Conservation (phyloP, 768 basidiomycete species). For the Leccinum longicurvipes region DNA sequence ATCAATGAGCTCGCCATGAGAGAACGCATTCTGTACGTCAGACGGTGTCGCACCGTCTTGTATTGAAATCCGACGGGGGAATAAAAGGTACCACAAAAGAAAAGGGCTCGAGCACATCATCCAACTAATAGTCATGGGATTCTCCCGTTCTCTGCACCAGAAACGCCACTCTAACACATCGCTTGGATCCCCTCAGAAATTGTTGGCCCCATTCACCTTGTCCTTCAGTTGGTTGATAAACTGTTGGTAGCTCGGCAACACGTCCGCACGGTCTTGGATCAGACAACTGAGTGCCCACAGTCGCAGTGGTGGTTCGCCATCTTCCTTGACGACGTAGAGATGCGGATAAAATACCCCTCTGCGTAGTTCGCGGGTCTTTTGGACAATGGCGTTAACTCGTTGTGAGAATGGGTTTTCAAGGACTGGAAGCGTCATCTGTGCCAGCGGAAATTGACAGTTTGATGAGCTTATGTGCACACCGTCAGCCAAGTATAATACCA, state of each 20-base stretch:
- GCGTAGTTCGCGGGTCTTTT: conserved; percentile 93
- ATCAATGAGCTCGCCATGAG: too few species aligned
- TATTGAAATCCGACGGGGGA: background rate
- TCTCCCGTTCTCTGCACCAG: background rate
- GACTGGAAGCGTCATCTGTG: conserved; percentile 78
- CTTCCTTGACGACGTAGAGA: conserved; percentile 95
- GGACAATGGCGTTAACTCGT: conserved; percentile 88
- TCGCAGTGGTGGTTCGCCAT: conserved; percentile 91
- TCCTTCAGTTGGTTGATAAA: conserved; percentile 89
- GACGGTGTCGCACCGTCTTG: background rate
- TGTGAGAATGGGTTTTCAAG: conserved; percentile 96
- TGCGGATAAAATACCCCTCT: conserved; percentile 92
- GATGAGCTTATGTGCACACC: background rate
- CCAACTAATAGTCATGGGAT: conserved; percentile 1
- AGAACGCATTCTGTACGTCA: background rate
- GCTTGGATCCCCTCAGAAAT: conserved; percentile 18
- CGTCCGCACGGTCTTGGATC: conserved; percentile 94
- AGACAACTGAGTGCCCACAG: conserved; percentile 94
- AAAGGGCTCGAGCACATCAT: background rate
- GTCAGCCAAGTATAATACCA: background rate
- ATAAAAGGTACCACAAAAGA: background rate
- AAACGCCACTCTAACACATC: background rate
- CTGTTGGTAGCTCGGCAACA: conserved; percentile 93
- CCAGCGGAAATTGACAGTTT: background rate
- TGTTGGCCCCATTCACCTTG: conserved; percentile 50